Conservation (phyloP, 2,329 filamentous ascomycete species). For the Orbilia ellipsospora region DNA sequence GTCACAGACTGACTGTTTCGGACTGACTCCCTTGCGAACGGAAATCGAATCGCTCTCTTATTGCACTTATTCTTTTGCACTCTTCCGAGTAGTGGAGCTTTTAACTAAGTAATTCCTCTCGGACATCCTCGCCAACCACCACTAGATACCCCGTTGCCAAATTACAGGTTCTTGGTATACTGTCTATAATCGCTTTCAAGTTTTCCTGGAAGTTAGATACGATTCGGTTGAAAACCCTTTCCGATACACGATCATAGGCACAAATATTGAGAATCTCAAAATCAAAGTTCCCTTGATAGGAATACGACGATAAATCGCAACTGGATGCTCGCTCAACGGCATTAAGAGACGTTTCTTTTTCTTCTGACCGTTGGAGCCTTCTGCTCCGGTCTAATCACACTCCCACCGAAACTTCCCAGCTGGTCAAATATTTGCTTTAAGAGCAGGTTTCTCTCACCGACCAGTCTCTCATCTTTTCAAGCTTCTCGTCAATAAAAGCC, state of each 20-base stretch:
- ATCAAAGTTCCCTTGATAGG: background rate
- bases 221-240: background rate
- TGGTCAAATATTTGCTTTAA: slow-evolving; percentile 46
- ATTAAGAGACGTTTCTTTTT: slow-evolving; percentile 38
- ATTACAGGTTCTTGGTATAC: background rate
- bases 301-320: slow-evolving; percentile 10
- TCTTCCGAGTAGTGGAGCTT: slow-evolving; percentile 54
- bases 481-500: slow-evolving; percentile 38
- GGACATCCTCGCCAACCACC: slow-evolving; percentile 6
- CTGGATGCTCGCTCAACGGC: slow-evolving; percentile 47
- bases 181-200: too few species aligned
- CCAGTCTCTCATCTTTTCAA: slow-evolving; percentile 23
- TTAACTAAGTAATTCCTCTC: slow-evolving; percentile 56
- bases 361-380: slow-evolving; percentile 48
- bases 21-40: slow-evolving; percentile 39
- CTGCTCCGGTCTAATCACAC: slow-evolving; percentile 51
- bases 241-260: slow-evolving; percentile 3
- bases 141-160: slow-evolving; percentile 14
- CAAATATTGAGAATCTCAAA: background rate
- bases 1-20: slow-evolving; percentile 3
- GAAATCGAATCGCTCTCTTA: slow-evolving; percentile 40
- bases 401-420: slow-evolving; percentile 15
- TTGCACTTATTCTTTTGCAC: slow-evolving; percentile 16
- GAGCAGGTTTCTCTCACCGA: slow-evolving; percentile 52
- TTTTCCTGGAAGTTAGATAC: too few species aligned